These are phyloP conservation scores for Globisporangium okanoganense DNA, from an alignment of 352 stramenopile genomes.

Conservation along the genomic window DNA sequence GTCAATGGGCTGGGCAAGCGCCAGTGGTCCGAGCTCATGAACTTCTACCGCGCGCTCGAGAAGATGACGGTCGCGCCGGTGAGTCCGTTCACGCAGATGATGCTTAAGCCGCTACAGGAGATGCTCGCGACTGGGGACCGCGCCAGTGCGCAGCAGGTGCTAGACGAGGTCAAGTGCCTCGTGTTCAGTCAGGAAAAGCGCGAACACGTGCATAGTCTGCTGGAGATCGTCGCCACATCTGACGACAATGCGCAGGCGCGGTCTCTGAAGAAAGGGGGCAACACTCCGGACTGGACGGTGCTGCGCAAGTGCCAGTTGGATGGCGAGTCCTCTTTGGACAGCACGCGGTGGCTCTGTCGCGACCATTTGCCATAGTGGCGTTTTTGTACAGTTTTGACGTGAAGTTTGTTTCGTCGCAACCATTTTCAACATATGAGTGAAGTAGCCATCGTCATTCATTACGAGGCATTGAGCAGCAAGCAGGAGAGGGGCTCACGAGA, in stretches of 20 bases:
- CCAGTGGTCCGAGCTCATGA: conserved; percentile 48
- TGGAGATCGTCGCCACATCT: conserved; percentile 37
- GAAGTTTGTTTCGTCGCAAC: not conserved
- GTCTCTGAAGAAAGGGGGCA: not conserved
- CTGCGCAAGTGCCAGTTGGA: conserved; percentile 37
- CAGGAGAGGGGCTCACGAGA: too few species aligned
- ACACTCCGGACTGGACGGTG: conserved; percentile 27
- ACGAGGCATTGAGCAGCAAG: too few species aligned
- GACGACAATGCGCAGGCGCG: not conserved
- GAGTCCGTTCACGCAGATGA: conserved; percentile 47
- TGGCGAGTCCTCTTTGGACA: conserved; percentile 14
- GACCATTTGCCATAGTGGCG: conserved; percentile 14
- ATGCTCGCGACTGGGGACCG: conserved; percentile 34
- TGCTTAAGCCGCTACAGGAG: conserved; percentile 50
- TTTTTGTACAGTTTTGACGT: not conserved
- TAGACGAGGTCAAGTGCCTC: conserved; percentile 49
- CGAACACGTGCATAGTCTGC: conserved; percentile 49
- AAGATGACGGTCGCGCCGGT: conserved; percentile 42
- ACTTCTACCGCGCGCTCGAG: conserved; percentile 59
- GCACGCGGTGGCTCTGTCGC: conserved; percentile 46
- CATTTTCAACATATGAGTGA: not conserved
- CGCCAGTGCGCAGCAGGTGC: conserved; percentile 33
- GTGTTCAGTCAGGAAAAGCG: conserved; percentile 62
- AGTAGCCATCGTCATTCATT: too few species aligned
- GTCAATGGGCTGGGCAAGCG: conserved; percentile 35